These are phyloP conservation scores for Boletus edulis DNA, from an alignment of 768 basidiomycete genomes.

Conservation along the genomic window DNA sequence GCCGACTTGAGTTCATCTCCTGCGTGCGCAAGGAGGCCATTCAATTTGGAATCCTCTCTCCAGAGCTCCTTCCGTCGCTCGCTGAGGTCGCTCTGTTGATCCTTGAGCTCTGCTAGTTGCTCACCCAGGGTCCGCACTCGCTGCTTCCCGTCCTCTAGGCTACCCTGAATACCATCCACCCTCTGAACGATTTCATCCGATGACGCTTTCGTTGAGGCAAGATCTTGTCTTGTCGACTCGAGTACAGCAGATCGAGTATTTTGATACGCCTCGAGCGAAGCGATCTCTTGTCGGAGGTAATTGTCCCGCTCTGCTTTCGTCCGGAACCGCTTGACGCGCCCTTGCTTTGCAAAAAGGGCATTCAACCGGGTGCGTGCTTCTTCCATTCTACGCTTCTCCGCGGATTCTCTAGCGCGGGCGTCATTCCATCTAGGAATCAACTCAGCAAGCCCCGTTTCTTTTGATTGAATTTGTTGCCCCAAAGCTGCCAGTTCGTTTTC, in stretches of 20 bases:
- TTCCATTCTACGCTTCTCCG: conserved; percentile 69
- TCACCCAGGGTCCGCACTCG: conserved; percentile 58
- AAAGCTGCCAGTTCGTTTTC: conserved; percentile 63
- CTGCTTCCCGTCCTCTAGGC: conserved; percentile 63
- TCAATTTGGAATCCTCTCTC: conserved; percentile 91
- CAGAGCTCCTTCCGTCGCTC: conserved; percentile 92
- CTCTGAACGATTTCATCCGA: conserved; percentile 57
- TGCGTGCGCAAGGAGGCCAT: conserved; percentile 72
- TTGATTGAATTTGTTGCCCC: conserved; percentile 57
- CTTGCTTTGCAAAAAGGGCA: conserved; percentile 86
- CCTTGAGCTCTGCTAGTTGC: conserved; percentile 58
- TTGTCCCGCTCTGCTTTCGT: conserved; percentile 82
- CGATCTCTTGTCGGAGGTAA: conserved; percentile 78
- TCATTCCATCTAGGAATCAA: conserved; percentile 72
- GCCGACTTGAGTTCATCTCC: conserved; percentile 77
- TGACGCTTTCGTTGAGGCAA: conserved; percentile 45
- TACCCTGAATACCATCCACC: conserved; percentile 53
- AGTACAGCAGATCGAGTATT: conserved; percentile 55
- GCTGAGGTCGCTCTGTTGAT: conserved; percentile 61
- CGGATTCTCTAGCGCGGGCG: conserved; percentile 45
- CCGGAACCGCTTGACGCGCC: conserved; percentile 80
- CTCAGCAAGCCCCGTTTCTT: conserved; percentile 59
- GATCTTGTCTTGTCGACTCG: conserved; percentile 49
- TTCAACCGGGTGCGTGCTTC: conserved; percentile 67
- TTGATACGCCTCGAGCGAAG: conserved; percentile 61